A percentile compares a stretch with the other conserved stretches of the same genome.
phyloP scores from a whole-genome alignment of 2,329 filamentous ascomycete species.

The Aspergillus clavatus region DNA sequence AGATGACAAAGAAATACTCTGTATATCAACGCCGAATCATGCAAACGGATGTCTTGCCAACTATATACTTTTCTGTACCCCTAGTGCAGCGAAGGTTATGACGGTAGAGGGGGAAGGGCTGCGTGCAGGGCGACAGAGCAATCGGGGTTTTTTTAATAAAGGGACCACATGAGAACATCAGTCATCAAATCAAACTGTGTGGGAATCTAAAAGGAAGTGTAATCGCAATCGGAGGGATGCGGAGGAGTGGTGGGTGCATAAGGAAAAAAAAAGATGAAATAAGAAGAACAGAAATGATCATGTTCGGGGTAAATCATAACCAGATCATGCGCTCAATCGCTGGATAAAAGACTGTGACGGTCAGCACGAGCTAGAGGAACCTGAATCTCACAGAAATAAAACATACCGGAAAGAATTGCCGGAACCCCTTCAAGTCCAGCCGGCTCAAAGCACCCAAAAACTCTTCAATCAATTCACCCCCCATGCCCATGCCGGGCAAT shows the following conservation, averaged over 20 bases:
- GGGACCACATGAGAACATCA: constrained; percentile 20
- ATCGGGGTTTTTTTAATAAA: constrained; percentile 5
- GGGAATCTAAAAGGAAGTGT: constrained; percentile 22
- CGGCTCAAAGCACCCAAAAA: constrained; percentile 43
- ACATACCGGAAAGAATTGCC: constrained; percentile 45
- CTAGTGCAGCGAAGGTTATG: constrained; percentile 4
- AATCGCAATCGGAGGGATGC: constrained; percentile 7
- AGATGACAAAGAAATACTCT: constrained; percentile 1
- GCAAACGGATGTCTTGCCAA: constrained; percentile 15
- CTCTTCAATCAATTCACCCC: constrained; percentile 42
- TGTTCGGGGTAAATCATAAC: constrained; percentile 1
- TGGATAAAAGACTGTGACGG: constrained; percentile 39
- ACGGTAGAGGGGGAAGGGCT: background rate
- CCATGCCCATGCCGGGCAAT: constrained; percentile 46
- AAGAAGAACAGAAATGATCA: constrained; percentile 11
- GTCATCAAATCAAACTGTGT: constrained; percentile 25
- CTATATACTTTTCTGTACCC: constrained; percentile 20
- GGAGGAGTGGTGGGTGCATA: constrained; percentile 7
- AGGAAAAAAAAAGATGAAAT: constrained; percentile 7
- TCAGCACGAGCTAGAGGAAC: constrained; percentile 4
- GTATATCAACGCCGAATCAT: constrained; percentile 17
- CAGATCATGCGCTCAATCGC: constrained; percentile 41
- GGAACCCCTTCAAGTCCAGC: constrained; percentile 44
- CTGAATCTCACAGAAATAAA: background rate
- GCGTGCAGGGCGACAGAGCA: constrained; percentile 7